Evolutionary conservation across 495 filamentous ascomycete species (phyloP), one percentile per base, ranked within the genome.

Genomic region (Chlorociboria aeruginascens): DNA sequence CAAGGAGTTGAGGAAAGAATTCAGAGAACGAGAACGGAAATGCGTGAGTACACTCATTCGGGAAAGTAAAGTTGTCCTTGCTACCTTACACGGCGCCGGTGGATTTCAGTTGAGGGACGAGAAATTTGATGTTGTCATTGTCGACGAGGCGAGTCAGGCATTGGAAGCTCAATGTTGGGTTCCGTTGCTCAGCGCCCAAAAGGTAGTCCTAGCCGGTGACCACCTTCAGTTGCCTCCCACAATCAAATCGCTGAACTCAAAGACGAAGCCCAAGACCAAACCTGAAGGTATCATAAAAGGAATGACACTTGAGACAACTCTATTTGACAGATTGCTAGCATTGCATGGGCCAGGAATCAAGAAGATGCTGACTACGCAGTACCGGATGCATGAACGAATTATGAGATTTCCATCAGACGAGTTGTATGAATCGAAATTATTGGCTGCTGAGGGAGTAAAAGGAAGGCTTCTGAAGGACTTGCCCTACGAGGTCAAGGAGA

Each of bases 91-190:
- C 63, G 92, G 93, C 2, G 83, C 89, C 3, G 93, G 92, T 0
- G 86, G 89, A 0, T 82, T 78, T 53, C 89, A 95, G 64, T 67
- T 95, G 16, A 78, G 74, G 51, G 73, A 79, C 48, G 81, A 93
- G 58, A 64, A 76, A 46, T 99, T 99, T 54, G 92, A 99, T 61
- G 85, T 95, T 4, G 86, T 97, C 2, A 77, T 97, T 31, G 85
- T 98, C 35, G 92, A 98, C 58, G 92, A 98, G 66, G 92, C 88
- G 0, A 92, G 85, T 60, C 92, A 98, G 62, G 92, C 92, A 3
- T 71, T 98, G 11, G 92, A 98, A 63, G 88, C 93, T 1, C 92
- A 97, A 62, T 97, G 89, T 64, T 98, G 92, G 92, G 89, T 96
- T n/a, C 79, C 93, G 11, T 64, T 98, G 30, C 69, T 95, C 12